phyloP scores from a whole-genome alignment of 2,329 filamentous ascomycete genomes.

The Pseudogymnoascus sp. region DNA sequence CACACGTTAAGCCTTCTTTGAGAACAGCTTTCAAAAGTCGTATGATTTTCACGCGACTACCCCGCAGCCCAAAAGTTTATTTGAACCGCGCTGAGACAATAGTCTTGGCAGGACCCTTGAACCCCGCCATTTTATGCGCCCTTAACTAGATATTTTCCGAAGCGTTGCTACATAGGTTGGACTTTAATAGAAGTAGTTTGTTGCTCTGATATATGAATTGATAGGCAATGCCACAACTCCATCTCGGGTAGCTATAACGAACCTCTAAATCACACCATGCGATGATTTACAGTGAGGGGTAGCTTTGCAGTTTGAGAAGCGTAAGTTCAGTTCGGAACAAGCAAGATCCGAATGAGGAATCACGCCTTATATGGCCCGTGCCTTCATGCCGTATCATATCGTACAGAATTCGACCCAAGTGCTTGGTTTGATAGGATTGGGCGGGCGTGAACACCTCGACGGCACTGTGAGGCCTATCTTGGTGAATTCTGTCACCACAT shows the following conservation, averaged over 20 bases:
- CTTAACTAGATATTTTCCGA: background rate
- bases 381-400: background rate
- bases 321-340: background rate
- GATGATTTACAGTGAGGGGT: background rate
- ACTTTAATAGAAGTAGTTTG: background rate
- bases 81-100: background rate
- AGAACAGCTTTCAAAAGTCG: background rate
- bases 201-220: background rate
- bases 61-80: background rate
- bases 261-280: background rate
- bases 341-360: background rate
- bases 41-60: background rate
- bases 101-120: background rate
- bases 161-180: background rate
- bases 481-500: background rate
- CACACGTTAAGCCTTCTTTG: background rate
- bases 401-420: background rate
- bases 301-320: background rate
- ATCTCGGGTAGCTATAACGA: background rate
- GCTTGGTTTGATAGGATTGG: background rate
- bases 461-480: background rate
- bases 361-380: constrained; percentile 4
- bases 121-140: background rate
- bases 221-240: background rate
- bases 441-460: background rate